Evolutionary conservation across 1,139 yeast genomes (phyloP), one percentile per base, ranked within the genome.

Genomic region (Candida dubliniensis): DNA sequence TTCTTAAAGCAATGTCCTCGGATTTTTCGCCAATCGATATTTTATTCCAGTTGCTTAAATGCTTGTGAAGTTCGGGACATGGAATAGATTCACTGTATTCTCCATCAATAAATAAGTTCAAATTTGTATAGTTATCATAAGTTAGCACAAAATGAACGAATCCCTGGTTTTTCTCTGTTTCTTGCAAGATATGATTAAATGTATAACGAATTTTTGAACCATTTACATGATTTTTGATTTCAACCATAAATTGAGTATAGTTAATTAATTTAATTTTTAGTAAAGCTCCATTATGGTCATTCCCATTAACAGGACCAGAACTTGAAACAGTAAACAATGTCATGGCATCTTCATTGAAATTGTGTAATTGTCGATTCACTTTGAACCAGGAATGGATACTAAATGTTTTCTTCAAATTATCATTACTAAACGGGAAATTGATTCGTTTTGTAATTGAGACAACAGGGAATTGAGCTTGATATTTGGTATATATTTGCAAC

Each of bases 61-160:
- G 54, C 43, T 64, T 63, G 34, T 54, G 52, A 5, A 72, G 52
- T 13, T 65, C 67, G 1, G 76, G 69, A 44, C 76, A 70, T 1
- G 78, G 77, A 8, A 73, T 70, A 10, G 74, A 69, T 48, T 74
- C 79, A 38, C 73, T 63, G 46, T 70, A 70, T 38, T 71, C 75
- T 4, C 78, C 78, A 50, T 74, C 67, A 8, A 74, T 48, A 48
- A 51, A 73, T 12, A 74, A 58, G 45, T 64, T 70, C 41, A 74
- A 59, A 47, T 71, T 71, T 8, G 64, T 59, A 48, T 63, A 64
- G 12, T 54, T 54, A 50, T 74, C 77, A 48, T 64, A 74, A 0
- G 76, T 70, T 15, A 74, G 51, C 3, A 60, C 69, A 34, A 74
- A 54, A 41, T 71, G 74, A 3, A 57, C 54, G 47, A 53, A 70